Base-by-base conservation (phyloP, 2,329 filamentous ascomycete genomes). In the Neopestalotiopsis sp. region DNA sequence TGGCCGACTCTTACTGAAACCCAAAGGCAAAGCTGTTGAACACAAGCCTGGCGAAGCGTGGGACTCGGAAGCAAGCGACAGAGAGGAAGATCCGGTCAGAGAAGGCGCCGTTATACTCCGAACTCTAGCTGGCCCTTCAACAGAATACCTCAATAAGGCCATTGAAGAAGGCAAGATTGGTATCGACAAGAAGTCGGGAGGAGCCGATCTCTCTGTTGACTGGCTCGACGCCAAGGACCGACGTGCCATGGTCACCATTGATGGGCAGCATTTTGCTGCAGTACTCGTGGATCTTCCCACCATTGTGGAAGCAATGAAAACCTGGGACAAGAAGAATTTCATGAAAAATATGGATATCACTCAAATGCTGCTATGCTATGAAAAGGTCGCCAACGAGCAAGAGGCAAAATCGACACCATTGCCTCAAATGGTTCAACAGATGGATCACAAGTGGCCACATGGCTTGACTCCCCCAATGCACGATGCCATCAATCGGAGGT, bases 31-130 rank as follows among this genome's bases (percentile, higher is more conserved):
- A 71, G 86, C 89, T 1, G 91, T 93, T 6, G 84, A 88, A 40
- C 88, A 93, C 71, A 90, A 90, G 5, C 88, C 89, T 1, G 96
- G 96, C 65, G 94, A 97, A 68, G 96, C 95, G 7, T 99, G 98
- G 81, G 96, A 99, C 79, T 98, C 95, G 3, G 96, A 98, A 80
- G 94, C 95, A 13, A 96, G 94, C 67, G 96, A 98, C 77, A 90
- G 91, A 14, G 96, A 99, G 79, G 81, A 85, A 10, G 96, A 99
- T 76, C 96, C 96, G 0, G 88, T 92, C 1, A 93, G 97, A 70
- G 95, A 98, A 80, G 92, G 95, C 76, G 92, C 97, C 72, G 94
- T 98, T 73, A 87, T 99, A 9, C 81, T 99, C 70, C 93, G 96
- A 70, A 97, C 98, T 92, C 80, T 90, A 67, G 93, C 94, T 0